Conservation (phyloP, 2,329 filamentous ascomycete genomes). For the Ascochyta lentis region DNA sequence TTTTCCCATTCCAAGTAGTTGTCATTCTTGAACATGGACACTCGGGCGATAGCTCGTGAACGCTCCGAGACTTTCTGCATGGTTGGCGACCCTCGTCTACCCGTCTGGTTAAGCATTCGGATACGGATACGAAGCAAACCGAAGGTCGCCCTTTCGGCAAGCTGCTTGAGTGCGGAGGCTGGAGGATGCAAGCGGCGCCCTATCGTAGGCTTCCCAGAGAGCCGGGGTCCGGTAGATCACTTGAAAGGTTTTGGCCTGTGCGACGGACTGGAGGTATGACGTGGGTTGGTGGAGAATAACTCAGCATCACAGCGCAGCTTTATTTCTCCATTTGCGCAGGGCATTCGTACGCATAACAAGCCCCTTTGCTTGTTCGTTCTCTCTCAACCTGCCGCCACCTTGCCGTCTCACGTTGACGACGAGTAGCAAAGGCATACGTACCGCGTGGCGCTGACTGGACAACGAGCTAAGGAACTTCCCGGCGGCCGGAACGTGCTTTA, state of each 20-base stretch:
- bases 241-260: constrained; percentile 6
- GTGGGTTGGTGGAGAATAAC: not conserved
- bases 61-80: not conserved
- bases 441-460: constrained; percentile 25
- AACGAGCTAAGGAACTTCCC: constrained; percentile 20
- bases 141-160: not conserved
- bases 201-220: not conserved
- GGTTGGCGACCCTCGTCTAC: not conserved
- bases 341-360: not conserved
- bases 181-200: constrained; percentile 3
- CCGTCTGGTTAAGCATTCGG: constrained; percentile 1
- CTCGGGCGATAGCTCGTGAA: not conserved
- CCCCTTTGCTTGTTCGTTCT: too few species aligned
- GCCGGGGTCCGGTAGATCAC: constrained; percentile 11
- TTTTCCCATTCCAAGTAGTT: not conserved
- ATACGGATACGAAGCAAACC: constrained; percentile 3
- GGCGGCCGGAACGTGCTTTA: constrained; percentile 26
- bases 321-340: not conserved
- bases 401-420: not conserved
- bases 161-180: constrained; percentile 3
- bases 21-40: not conserved
- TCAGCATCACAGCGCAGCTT: not conserved
- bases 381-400: not conserved
- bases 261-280: constrained; percentile 9
- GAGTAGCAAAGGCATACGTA: constrained; percentile 7